Conservation (phyloP, 352 stramenopile species). For the Pythium phragmiticola region DNA sequence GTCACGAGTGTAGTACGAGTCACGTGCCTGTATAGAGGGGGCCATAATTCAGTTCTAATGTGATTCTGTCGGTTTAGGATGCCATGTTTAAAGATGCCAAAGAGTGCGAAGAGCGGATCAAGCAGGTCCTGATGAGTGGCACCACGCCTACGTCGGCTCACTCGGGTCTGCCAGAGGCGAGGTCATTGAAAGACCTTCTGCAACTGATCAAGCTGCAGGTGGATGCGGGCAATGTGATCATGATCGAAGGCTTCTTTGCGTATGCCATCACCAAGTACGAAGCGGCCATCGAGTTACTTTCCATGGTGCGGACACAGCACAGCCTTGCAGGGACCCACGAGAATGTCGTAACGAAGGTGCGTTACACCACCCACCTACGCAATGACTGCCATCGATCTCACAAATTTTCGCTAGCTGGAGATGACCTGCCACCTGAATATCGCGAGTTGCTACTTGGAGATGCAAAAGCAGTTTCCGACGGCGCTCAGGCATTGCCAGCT, state of each 20-base stretch:
- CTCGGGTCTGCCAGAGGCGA: not conserved
- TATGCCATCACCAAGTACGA: conserved; percentile 64
- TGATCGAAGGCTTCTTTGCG: conserved; percentile 61
- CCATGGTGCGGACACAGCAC: not conserved
- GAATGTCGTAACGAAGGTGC: conserved; percentile 9
- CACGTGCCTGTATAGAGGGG: not conserved
- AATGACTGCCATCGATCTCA: not conserved
- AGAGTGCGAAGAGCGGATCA: conserved; percentile 24
- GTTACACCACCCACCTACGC: not conserved
- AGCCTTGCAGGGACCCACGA: not conserved
- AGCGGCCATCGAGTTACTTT: conserved; percentile 6
- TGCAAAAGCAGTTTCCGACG: conserved; percentile 47
- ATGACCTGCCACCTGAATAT: conserved; percentile 63
- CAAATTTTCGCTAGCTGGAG: conserved; percentile 26
- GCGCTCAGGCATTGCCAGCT: conserved; percentile 44
- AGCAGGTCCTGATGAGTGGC: not conserved
- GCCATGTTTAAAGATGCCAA: conserved; percentile 21
- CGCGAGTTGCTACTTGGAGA: conserved; percentile 55
- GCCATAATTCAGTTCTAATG: not conserved
- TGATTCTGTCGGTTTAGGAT: conserved; percentile 5
- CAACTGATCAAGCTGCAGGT: conserved; percentile 37
- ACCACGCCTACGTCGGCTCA: not conserved
- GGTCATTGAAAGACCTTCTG: conserved; percentile 23
- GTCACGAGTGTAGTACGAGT: conserved; percentile 41
- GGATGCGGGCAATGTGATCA: conserved; percentile 56